These are phyloP conservation scores for Puccinia horiana DNA, from an alignment of 1,284 basidiomycete genomes.

Conservation along the genomic window DNA sequence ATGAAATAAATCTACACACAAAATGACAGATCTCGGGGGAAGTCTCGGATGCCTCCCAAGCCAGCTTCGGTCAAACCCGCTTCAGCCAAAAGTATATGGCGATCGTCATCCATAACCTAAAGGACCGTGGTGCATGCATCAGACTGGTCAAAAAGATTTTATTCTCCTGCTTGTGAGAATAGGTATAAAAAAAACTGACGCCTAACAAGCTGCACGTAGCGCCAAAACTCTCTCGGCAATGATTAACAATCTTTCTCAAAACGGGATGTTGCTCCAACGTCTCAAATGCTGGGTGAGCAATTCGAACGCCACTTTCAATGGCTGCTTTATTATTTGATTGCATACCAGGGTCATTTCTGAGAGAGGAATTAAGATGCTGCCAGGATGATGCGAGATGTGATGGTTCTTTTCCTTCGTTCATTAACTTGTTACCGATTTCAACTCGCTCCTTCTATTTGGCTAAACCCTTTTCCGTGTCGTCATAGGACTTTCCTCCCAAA, in stretches of 20 bases:
- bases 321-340: background rate
- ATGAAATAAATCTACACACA: slow-evolving; percentile 27
- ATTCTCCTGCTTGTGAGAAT: background rate
- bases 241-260: slow-evolving; percentile 54
- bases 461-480: slow-evolving; percentile 19
- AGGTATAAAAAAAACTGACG: slow-evolving; percentile 38
- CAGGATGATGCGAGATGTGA: slow-evolving; percentile 12
- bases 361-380: background rate
- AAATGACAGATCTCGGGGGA: slow-evolving; percentile 29
- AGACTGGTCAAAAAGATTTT: background rate
- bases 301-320: background rate
- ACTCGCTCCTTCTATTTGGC: background rate
- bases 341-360: background rate
- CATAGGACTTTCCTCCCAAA: slow-evolving; percentile 30
- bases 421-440: slow-evolving; percentile 16
- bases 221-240: slow-evolving; percentile 53
- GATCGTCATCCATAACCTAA: slow-evolving; percentile 44
- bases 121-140: background rate
- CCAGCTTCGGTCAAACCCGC: slow-evolving; percentile 25
- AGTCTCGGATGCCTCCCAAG: slow-evolving; percentile 21
- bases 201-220: slow-evolving; percentile 53
- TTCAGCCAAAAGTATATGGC: slow-evolving; percentile 40
- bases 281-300: slow-evolving; percentile 4
- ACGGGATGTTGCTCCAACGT: slow-evolving; percentile 47
- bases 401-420: slow-evolving; percentile 31